phyloP scores from a whole-genome alignment of 768 basidiomycete species.

The Lactarius akahatsu region DNA sequence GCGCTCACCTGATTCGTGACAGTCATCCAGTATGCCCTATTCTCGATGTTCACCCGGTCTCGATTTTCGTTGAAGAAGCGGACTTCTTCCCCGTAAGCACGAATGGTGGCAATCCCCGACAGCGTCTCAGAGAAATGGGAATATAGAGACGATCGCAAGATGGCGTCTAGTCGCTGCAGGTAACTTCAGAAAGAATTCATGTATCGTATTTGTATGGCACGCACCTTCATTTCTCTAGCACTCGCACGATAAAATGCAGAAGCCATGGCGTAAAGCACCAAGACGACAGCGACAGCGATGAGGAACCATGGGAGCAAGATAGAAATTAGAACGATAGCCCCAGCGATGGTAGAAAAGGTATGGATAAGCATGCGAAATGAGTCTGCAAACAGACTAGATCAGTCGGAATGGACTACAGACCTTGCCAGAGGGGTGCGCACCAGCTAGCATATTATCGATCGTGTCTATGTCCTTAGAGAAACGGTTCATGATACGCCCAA shows the following conservation, averaged over 20 bases:
- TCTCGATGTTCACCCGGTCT: constrained; percentile 77
- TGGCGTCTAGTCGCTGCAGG: constrained; percentile 63
- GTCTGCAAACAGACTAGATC: constrained; percentile 40
- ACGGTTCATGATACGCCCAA: constrained; percentile 87
- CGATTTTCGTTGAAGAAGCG: constrained; percentile 78
- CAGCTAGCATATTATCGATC: constrained; percentile 69
- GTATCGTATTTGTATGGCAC: not conserved
- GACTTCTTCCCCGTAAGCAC: constrained; percentile 78
- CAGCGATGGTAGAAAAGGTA: constrained; percentile 64
- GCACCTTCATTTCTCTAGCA: constrained; percentile 79
- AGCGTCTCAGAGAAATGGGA: constrained; percentile 92
- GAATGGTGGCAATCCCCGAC: constrained; percentile 81
- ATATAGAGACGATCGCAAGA: constrained; percentile 84
- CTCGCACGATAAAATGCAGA: constrained; percentile 84
- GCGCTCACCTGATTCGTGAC: constrained; percentile 41
- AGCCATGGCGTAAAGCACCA: constrained; percentile 63
- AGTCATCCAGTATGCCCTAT: constrained; percentile 86
- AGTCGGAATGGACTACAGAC: constrained; percentile 11
- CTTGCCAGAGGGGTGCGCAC: constrained; percentile 34
- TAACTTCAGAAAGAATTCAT: constrained; percentile 4
- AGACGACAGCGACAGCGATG: constrained; percentile 62
- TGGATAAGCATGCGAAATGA: constrained; percentile 68
- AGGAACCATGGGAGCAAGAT: constrained; percentile 84
- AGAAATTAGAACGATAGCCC: constrained; percentile 76
- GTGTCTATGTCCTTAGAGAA: constrained; percentile 88